phyloP scores from a whole-genome alignment of 2,329 filamentous ascomycete species.

The Pestalotiopsis fici region DNA sequence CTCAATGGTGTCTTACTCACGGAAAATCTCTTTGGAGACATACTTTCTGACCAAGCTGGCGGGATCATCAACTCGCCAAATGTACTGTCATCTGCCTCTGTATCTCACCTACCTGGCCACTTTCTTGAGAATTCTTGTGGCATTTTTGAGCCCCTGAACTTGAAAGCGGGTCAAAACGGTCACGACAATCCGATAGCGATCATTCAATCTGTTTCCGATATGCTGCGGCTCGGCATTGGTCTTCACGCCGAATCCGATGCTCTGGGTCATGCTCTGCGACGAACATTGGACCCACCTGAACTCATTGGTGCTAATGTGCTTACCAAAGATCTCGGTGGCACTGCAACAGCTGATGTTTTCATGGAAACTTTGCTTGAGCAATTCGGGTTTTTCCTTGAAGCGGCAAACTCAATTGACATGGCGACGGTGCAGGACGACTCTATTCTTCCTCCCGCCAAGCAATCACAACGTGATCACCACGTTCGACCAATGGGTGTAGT shows the following conservation, averaged over 20 bases:
- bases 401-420: not conserved
- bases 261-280: not conserved
- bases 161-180: not conserved
- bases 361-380: not conserved
- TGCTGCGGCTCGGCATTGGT: not conserved
- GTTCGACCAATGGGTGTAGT: slow-evolving; percentile 20
- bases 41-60: slow-evolving; percentile 23
- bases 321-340: not conserved
- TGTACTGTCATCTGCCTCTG: not conserved
- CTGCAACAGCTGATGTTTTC: not conserved
- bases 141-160: not conserved
- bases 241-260: not conserved
- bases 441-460: not conserved
- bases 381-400: not conserved
- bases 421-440: not conserved
- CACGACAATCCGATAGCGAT: not conserved
- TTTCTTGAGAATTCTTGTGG: not conserved
- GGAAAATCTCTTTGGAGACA: slow-evolving; percentile 27
- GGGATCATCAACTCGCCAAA: slow-evolving; percentile 12
- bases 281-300: not conserved
- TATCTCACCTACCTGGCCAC: not conserved
- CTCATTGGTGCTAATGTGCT: not conserved
- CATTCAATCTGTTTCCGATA: not conserved
- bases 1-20: slow-evolving; percentile 24
- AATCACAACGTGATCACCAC: not conserved